Evolutionary conservation across 805 yeast species (phyloP), one percentile per base, ranked within the genome.

Genomic region (Isabelozyma pseudorhagii): DNA sequence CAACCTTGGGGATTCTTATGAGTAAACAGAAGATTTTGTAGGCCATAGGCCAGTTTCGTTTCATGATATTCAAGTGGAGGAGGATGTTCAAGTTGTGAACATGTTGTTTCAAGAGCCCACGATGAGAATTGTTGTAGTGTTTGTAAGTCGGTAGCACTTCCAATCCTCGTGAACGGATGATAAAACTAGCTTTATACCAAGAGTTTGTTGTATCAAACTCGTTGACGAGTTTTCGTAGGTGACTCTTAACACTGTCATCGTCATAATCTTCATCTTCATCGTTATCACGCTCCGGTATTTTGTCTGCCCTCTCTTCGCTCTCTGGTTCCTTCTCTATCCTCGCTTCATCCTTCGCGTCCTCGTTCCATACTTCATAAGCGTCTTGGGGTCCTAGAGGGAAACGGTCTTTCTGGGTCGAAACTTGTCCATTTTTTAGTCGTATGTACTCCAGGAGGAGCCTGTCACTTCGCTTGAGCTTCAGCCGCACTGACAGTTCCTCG

Each of bases 11-110:
- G 0, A 79, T 55, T 46, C 85, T 62, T 3, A 83, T 60, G 18
- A 87, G 60, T 1, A 81, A 47, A 8, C 80, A 62, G 54, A 82
- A 82, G 7, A 81, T 65, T 47, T 73, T 73, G 56, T 80, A 82
- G 0, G 88, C 87, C 13, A 70, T 42, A 5, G 61, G 56, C 90
- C 90, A 87, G 8, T 82, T 74, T 29, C 68, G 59, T 38, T 74
- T 64, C 40, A 79, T 57, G 3, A 86, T 60, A 49, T 73, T 72
- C 9, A 79, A 39, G 53, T 83, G 85, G 34, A 87, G 60, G 15
- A 84, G 61, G 10, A 71, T 68, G 29, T 64, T 71, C 42, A 83
- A 57, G 42, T 70, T 68, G 28, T 54, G 53, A 4, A 68, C 50
- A 51, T 72, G 75, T 42, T 64, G 68, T 38, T 55, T 60, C 21